Conservation (phyloP, 2,329 filamentous ascomycete genomes). For the Juglanconis oblonga region DNA sequence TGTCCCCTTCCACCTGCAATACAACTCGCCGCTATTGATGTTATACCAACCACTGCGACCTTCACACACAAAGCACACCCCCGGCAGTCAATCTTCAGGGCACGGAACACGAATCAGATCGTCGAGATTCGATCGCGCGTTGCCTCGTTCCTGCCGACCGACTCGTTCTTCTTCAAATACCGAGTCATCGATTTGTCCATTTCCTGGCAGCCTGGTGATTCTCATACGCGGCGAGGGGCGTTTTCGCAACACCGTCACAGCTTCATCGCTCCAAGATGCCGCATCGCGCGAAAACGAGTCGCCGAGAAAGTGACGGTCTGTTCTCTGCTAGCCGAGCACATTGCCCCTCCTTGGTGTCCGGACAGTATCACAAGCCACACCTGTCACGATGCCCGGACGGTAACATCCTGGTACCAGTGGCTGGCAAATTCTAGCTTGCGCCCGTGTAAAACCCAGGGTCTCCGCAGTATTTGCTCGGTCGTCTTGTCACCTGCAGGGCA, state of each 20-base stretch:
- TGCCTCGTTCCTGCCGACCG: conserved; percentile 1
- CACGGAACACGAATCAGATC: conserved; percentile 11
- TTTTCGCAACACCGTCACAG: not conserved
- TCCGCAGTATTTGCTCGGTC: not conserved
- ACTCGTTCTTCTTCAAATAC: conserved; percentile 6
- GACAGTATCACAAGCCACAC: not conserved
- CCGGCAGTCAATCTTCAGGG: not conserved
- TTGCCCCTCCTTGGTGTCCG: not conserved
- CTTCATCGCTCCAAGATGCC: not conserved
- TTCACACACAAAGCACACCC: not conserved
- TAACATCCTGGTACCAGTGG: not conserved
- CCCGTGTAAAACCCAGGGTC: not conserved
- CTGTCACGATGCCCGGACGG: not conserved
- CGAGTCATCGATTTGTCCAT: not conserved
- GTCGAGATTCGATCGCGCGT: not conserved
- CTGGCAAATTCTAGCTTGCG: not conserved
- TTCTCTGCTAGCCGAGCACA: no score
- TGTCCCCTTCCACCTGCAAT: conserved; percentile 5
- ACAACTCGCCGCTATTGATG: not conserved
- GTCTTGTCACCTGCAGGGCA: not conserved
- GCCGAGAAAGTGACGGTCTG: not conserved
- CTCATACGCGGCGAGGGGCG: not conserved
- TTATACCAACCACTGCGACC: not conserved
- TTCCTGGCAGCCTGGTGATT: not conserved
- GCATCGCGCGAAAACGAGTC: not conserved